Percentiles rank a stretch among this genome's conserved stretches.
Conservation (phyloP, 192 early-diverging fungal species). For the Podila epigama region DNA sequence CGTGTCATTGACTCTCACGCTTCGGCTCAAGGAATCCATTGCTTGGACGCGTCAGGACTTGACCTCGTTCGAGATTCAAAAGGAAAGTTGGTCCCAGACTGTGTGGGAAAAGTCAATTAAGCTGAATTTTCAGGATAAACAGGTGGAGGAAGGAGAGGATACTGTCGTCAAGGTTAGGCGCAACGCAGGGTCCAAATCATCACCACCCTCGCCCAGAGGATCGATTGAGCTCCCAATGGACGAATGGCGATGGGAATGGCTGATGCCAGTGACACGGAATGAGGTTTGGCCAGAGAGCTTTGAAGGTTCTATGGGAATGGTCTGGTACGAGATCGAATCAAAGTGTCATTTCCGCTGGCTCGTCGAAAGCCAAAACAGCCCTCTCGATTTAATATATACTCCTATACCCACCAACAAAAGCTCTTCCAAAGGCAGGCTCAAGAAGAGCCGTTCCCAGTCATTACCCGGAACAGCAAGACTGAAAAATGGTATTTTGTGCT, state of each 20-base stretch:
- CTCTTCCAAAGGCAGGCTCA: not conserved
- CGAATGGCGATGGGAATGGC: conserved; percentile 48
- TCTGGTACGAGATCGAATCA: conserved; percentile 46
- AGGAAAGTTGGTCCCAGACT: conserved; percentile 32
- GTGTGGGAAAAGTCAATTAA: conserved; percentile 28
- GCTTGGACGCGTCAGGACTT: conserved; percentile 35
- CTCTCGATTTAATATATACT: not conserved
- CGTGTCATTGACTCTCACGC: conserved; percentile 23
- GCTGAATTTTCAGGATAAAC: conserved; percentile 20
- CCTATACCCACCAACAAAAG: not conserved
- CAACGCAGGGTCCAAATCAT: not conserved
- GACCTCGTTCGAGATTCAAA: conserved; percentile 31
- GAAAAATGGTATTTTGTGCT: too few relatives aligned
- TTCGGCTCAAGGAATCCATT: conserved; percentile 34
- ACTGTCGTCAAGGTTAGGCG: not conserved
- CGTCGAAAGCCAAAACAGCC: conserved; percentile 19
- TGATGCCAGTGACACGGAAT: conserved; percentile 22
- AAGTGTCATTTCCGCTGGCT: conserved; percentile 43
- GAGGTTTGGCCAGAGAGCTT: conserved; percentile 42
- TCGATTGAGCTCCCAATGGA: conserved; percentile 16
- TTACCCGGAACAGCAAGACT: too few relatives aligned
- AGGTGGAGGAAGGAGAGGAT: conserved; percentile 20
- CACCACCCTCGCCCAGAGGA: not conserved
- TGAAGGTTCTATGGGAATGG: conserved; percentile 43
- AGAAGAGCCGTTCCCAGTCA: not conserved